phyloP scores from a whole-genome alignment of 257 asterid genomes.

The Avicennia marina region DNA sequence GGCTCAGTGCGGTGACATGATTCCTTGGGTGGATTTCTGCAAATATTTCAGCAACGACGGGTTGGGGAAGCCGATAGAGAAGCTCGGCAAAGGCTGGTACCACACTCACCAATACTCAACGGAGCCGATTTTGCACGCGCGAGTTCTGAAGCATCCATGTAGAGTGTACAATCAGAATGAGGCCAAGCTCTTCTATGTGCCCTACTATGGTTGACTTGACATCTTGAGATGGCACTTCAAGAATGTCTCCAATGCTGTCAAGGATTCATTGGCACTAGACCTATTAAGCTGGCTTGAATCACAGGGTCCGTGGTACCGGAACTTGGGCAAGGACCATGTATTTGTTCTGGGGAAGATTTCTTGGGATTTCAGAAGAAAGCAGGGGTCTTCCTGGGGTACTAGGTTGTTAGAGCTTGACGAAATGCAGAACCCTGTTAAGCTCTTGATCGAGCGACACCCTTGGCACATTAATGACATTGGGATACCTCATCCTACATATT shows the following conservation, averaged over 20 bases:
- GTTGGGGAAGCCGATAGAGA: constrained; percentile 42
- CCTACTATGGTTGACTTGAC: constrained; percentile 70
- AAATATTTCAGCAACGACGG: constrained; percentile 41
- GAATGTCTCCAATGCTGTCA: constrained; percentile 41
- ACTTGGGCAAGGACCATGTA: constrained; percentile 59
- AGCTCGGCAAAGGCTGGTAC: constrained; percentile 53
- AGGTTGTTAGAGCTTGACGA: constrained; percentile 54
- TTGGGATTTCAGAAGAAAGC: constrained; percentile 60
- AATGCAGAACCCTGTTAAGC: constrained; percentile 73
- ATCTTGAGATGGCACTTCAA: constrained; percentile 74
- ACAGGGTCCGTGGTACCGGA: constrained; percentile 43
- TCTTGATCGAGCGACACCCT: constrained; percentile 58
- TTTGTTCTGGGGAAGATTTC: constrained; percentile 68
- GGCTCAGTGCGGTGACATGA: constrained; percentile 43
- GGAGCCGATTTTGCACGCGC: constrained; percentile 64
- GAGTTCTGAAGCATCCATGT: constrained; percentile 57
- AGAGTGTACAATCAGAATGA: constrained; percentile 39
- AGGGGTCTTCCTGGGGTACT: constrained; percentile 49
- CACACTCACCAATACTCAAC: constrained; percentile 63
- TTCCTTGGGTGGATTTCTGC: constrained; percentile 56
- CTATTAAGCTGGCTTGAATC: constrained; percentile 55
- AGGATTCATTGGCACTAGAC: constrained; percentile 44
- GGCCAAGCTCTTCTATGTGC: constrained; percentile 64
- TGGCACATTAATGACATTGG: constrained; percentile 63
- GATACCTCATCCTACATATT: constrained; percentile 64